Conservation (phyloP, 495 filamentous ascomycete genomes). For the Annulohypoxylon stygium region DNA sequence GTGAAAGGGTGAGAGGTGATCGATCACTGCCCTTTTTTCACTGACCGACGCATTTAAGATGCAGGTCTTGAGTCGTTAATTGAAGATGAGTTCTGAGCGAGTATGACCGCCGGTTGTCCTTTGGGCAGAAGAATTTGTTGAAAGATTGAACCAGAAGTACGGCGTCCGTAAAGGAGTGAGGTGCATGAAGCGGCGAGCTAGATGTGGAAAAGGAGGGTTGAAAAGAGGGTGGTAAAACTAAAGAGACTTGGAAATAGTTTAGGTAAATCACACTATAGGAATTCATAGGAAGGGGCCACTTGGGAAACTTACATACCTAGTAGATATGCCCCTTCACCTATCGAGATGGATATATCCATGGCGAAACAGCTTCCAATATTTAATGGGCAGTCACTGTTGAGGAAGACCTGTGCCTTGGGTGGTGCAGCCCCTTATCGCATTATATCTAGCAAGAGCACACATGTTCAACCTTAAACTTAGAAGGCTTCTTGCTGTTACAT, state of each 20-base stretch:
- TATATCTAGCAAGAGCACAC: not conserved
- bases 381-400: not conserved
- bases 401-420: not conserved
- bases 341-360: not conserved
- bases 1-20: constrained; percentile 4
- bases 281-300: not conserved
- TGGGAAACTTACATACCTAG: not conserved
- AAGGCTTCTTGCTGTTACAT: too few relatives aligned
- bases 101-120: not conserved
- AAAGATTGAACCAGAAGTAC: not conserved
- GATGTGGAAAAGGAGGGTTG: not conserved
- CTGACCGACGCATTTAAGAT: not conserved
- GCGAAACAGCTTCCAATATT: not conserved
- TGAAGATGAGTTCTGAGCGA: not conserved
- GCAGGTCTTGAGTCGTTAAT: constrained; percentile 11
- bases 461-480: not conserved
- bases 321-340: not conserved
- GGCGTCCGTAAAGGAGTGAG: not conserved
- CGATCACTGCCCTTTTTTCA: constrained; percentile 12
- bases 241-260: not conserved
- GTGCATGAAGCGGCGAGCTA: too few relatives aligned
- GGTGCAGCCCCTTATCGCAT: not conserved
- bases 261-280: not conserved
- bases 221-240: not conserved
- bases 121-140: not conserved